Evolutionary conservation across 2,329 filamentous ascomycete species (phyloP).

Genomic region (Fusarium annulatum): DNA sequence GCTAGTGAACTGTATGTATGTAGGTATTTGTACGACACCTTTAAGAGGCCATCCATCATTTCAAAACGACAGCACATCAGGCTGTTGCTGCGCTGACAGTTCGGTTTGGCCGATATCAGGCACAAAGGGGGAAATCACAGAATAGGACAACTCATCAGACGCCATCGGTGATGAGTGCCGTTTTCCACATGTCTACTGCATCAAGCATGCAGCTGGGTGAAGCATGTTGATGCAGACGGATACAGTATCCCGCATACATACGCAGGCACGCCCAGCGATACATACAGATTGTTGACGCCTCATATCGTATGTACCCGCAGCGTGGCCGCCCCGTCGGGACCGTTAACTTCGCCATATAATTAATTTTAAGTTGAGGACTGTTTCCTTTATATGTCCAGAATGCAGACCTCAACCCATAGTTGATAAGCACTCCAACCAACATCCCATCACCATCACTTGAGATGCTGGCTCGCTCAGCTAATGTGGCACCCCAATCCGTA

Average conservation of each 20-base stretch:
- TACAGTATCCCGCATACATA: slow-evolving; percentile 23
- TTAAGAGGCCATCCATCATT: slow-evolving; percentile 4
- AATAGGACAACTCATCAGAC: slow-evolving; percentile 33
- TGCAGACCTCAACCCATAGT: not conserved
- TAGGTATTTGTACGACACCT: not conserved
- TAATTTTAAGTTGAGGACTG: not conserved
- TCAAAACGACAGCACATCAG: slow-evolving; percentile 27
- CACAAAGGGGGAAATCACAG: slow-evolving; percentile 9
- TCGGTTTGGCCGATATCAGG: slow-evolving; percentile 12
- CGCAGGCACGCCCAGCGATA: slow-evolving; percentile 24
- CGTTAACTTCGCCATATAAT: not conserved
- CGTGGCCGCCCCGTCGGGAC: slow-evolving; percentile 15
- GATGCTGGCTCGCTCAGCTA: slow-evolving; percentile 25
- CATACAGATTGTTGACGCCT: slow-evolving; percentile 11
- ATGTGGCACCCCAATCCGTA: slow-evolving; percentile 22
- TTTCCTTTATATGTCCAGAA: slow-evolving; percentile 3
- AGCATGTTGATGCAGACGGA: slow-evolving; percentile 24
- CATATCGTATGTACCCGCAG: slow-evolving; percentile 25
- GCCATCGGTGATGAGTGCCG: slow-evolving; percentile 15
- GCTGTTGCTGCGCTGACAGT: not conserved
- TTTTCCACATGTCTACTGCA: slow-evolving; percentile 13
- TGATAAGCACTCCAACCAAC: slow-evolving; percentile 12
- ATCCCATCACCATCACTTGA: slow-evolving; percentile 2
- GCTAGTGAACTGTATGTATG: not conserved
- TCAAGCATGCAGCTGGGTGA: slow-evolving; percentile 21